phyloP scores from a whole-genome alignment of 768 basidiomycete genomes.

The Lactifluus subvellereus region DNA sequence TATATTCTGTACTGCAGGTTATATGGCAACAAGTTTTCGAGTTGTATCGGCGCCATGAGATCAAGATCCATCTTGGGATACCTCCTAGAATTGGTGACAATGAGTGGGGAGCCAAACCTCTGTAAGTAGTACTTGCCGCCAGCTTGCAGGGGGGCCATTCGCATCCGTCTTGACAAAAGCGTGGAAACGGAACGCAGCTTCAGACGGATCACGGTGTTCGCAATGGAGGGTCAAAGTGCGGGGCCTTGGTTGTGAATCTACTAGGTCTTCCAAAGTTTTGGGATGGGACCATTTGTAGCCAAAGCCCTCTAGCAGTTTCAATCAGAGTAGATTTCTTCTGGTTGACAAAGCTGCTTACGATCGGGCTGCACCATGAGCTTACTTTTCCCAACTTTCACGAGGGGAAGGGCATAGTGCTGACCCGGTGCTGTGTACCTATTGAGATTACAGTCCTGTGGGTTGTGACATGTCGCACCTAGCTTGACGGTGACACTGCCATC shows the following conservation, averaged over 20 bases:
- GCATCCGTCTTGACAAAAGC: slow-evolving; percentile 78
- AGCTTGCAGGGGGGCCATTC: slow-evolving; percentile 35
- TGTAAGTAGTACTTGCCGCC: slow-evolving; percentile 8
- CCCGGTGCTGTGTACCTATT: slow-evolving; percentile 56
- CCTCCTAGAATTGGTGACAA: slow-evolving; percentile 42
- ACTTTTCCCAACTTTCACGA: slow-evolving; percentile 79
- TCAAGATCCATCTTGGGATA: slow-evolving; percentile 82
- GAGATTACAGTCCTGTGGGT: background rate
- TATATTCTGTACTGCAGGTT: slow-evolving; percentile 95
- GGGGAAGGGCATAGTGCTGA: slow-evolving; percentile 81
- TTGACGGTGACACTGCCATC: slow-evolving; percentile 74
- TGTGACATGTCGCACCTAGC: slow-evolving; percentile 34
- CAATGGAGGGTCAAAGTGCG: slow-evolving; percentile 71
- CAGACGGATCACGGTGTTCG: slow-evolving; percentile 69
- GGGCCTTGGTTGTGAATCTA: slow-evolving; percentile 44
- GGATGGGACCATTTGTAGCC: slow-evolving; percentile 91
- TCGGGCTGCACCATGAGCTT: slow-evolving; percentile 87
- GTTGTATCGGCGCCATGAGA: slow-evolving; percentile 87
- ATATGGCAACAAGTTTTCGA: slow-evolving; percentile 93
- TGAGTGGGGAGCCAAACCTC: background rate
- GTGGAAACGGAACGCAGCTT: slow-evolving; percentile 93
- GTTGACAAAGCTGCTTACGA: slow-evolving; percentile 47
- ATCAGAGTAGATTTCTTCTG: background rate
- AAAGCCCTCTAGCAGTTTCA: slow-evolving; percentile 69
- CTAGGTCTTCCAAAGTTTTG: slow-evolving; percentile 84